Base-by-base conservation (phyloP, 305 asterid genomes). In the Striga hermonthica region DNA sequence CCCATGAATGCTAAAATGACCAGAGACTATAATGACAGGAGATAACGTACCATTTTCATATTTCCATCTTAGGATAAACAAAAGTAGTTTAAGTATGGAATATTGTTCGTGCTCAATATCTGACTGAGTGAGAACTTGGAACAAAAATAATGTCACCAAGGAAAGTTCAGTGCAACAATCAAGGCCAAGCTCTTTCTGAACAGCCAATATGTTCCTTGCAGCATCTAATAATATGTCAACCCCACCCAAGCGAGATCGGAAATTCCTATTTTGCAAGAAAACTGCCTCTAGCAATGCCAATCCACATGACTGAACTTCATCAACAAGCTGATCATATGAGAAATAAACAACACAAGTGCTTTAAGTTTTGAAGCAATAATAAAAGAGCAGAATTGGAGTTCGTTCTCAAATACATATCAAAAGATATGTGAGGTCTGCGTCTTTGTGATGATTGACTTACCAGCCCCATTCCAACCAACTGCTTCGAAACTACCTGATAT, bases 41-140 rank as follows among this genome's bases (percentile, higher is more conserved):
- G 62, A 75, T 54, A 68, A 67, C 67, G 64, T 82, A 90, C 96
- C 95, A 64, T 69, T 78, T 77, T 80, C 96, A 70, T 57, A 75
- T 83, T 88, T 93, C 99, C 99, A 93, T 82, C 78, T 82, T 71
- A 90, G 64, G 43, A 90, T 86, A 74, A 86, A 80, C 73, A 79
- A 76, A 69, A 78, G 66, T 72, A 90, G 75, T 72, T 79, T 86
- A 77, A 84, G 70, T 59, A 71, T 68, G 72, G 91, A 75, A 82
- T 81, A 72, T 66, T 90, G 97, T 73, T 90, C 97, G 9, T 93
- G 99, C 72, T 93, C 99, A 65, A 93, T 81, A 78, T 93, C 93
- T 16, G 90, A 81, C 72, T 83, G 83, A 57, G 77, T 71, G 73
- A 93, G 87, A 68, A 78, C 81, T 59, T 79, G 72, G 70, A 90